Evolutionary conservation across 1,284 basidiomycete genomes (phyloP), one percentile per base, ranked within the genome.

Genomic region (Phaffia rhodozyma): DNA sequence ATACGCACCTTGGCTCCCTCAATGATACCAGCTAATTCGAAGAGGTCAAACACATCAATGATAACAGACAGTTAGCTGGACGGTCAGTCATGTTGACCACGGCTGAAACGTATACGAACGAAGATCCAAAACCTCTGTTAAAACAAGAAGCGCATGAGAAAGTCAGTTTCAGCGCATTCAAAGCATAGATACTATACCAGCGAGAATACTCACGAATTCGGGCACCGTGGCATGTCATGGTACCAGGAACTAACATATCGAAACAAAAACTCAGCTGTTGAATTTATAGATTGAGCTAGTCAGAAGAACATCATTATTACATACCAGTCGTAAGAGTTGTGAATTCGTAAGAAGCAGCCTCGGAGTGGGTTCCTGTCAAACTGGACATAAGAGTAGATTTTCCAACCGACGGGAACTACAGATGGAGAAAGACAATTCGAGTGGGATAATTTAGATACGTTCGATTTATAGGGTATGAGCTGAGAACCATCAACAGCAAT

Each of bases 271-370:
- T 51, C 21, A 49, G 50, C 27, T 21, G 18, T 30, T 66, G 27
- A 49, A 58, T 47, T 69, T 69, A 67, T 4, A 69, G 69, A 18
- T 23, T 32, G n/a, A 43, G 38, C 38, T 43, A 43, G 5, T 7
- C 16, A 7, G 2, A 43, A 43, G 38, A 16, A 43, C 38, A 43
- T 2, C 6, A 2, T 43, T 43, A 43, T 43, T 2, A 43, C 38
- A 43, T 43, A 43, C 38, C 38, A 11, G 75, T 76, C 6, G 75
- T 77, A 48, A 80, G 71, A 29, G 80, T 81, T 13, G 96, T 99
- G 79, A 99, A 99, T 75, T 98, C 94, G 73, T 98, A 98, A 68
- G 89, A 93, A 7, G 96, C 97, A n/a, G 87, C 86, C 76, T 97
- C 92, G 50, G 93, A 97, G 71, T 93, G 89, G 27, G 94, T 98